Base-by-base conservation (phyloP, 805 yeast species). In the Candida quercuum region DNA sequence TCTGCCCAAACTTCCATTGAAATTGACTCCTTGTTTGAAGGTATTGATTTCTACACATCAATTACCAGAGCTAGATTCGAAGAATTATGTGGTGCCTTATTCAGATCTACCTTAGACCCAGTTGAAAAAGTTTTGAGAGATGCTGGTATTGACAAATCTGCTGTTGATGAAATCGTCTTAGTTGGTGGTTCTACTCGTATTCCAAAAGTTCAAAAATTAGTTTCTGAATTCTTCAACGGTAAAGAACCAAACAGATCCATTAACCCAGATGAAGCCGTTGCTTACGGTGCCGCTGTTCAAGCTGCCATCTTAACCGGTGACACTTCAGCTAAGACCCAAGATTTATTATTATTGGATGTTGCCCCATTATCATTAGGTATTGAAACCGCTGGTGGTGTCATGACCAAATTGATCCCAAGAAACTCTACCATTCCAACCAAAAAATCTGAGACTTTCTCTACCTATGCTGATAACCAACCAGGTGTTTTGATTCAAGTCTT, bases 101-200 rank as follows among this genome's bases (percentile, higher is more conserved):
- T 88, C 82, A 86, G 95, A 74, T 81, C 91, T 43, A 89, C 96
- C 43, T 63, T 88, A 52, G 95, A 86, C 53, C 97, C 97, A 48
- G 96, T 89, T 52, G 96, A 88, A 76, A 85, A 84, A 72, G 96
- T 88, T 38, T 78, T 89, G 68, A 81, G 78, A 65, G 96, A 89
- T 66, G 74, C 96, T 52, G 83, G 85, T 73, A 69, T 86, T 56
- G 95, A 85, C 74, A 88, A 89, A 76, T 75, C 95, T 36, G 78
- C 77, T 59, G 88, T 89, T 54, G 74, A 88, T 66, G 96, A 89
- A 74, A 85, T 88, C 60, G 96, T 88, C 52, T 74, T 88, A 38
- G 97, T 88, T 56, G 97, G 97, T 76, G 96, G 96, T 69, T 88
- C 97, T 48, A 89, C 97, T 53, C 88, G 96, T 82, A 88, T 88